phyloP scores from a whole-genome alignment of 2,329 filamentous ascomycete species.

The Penicillium sumatraense region DNA sequence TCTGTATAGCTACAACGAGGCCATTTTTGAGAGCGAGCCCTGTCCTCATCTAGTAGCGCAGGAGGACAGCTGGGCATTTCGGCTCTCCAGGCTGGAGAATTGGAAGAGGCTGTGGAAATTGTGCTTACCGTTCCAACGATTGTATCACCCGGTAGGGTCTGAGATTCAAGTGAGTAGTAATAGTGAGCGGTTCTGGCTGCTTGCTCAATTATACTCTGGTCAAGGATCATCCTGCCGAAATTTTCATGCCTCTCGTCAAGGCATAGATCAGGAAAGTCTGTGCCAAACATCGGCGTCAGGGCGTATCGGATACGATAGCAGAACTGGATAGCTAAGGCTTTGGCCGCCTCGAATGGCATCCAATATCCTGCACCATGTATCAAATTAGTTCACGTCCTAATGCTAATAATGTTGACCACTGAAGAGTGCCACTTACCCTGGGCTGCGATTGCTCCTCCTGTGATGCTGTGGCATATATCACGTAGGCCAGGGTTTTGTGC shows the following conservation, averaged over 20 bases:
- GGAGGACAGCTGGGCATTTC: constrained; percentile 21
- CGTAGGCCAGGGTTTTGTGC: constrained; percentile 78
- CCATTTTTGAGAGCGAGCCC: constrained; percentile 16
- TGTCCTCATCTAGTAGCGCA: constrained; percentile 11
- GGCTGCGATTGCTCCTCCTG: constrained; percentile 84
- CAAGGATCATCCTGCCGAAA: constrained; percentile 71
- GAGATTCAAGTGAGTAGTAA: constrained; percentile 40
- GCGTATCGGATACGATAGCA: constrained; percentile 83
- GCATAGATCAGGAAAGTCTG: constrained; percentile 76
- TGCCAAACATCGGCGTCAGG: constrained; percentile 87
- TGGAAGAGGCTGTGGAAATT: constrained; percentile 14
- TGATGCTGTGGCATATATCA: constrained; percentile 93
- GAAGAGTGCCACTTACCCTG: constrained; percentile 67
- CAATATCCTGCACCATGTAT: constrained; percentile 76
- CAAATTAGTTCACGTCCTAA: constrained; percentile 15
- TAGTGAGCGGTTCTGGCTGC: constrained; percentile 49
- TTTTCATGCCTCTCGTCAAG: constrained; percentile 57
- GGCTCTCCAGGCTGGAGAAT: constrained; percentile 1
- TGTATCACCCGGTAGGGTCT: constrained; percentile 15
- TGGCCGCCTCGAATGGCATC: constrained; percentile 89
- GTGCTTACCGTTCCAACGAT: constrained; percentile 7
- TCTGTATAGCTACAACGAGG: constrained; percentile 31
- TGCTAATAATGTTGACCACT: background rate
- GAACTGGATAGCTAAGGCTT: constrained; percentile 85
- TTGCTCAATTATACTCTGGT: constrained; percentile 57